Conservation (phyloP, 352 stramenopile species). For the Pythium brachiatum region DNA sequence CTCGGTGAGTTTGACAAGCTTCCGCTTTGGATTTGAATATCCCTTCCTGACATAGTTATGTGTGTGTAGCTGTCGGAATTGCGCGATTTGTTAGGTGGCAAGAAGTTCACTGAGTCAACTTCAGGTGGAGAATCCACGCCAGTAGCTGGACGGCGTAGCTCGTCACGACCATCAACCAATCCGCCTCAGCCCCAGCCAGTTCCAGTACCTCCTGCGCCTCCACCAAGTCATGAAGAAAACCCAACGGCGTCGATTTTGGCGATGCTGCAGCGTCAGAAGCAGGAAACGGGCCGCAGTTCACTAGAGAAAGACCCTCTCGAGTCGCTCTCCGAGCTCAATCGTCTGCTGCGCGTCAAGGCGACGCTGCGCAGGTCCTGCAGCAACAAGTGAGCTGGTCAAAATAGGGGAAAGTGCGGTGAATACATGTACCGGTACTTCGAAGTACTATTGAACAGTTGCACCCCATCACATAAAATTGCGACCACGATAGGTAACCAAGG, state of each 20-base stretch:
- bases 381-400: conserved; percentile 18
- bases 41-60: neutral
- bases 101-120: conserved; percentile 23
- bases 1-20: conserved; percentile 33
- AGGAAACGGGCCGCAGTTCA: conserved; percentile 14
- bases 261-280: conserved; percentile 24
- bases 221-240: conserved; percentile 4
- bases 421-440: too few relatives aligned
- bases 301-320: conserved; percentile 41
- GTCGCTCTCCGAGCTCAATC: conserved; percentile 54
- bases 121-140: neutral
- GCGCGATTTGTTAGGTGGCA: conserved; percentile 38
- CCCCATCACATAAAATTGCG: too few relatives aligned
- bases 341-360: conserved; percentile 53
- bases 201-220: neutral
- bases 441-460: neutral
- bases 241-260: conserved; percentile 23
- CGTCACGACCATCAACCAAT: conserved; percentile 13
- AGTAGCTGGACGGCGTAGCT: neutral
- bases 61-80: conserved; percentile 41
- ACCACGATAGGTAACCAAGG: too few relatives aligned
- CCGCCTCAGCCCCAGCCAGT: neutral
- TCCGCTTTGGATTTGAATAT: conserved; percentile 22
- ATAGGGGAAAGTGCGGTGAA: neutral
- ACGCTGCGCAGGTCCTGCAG: conserved; percentile 32